Conservation (phyloP, 176 grass and related monocot genomes). For the Cocos nucifera region DNA sequence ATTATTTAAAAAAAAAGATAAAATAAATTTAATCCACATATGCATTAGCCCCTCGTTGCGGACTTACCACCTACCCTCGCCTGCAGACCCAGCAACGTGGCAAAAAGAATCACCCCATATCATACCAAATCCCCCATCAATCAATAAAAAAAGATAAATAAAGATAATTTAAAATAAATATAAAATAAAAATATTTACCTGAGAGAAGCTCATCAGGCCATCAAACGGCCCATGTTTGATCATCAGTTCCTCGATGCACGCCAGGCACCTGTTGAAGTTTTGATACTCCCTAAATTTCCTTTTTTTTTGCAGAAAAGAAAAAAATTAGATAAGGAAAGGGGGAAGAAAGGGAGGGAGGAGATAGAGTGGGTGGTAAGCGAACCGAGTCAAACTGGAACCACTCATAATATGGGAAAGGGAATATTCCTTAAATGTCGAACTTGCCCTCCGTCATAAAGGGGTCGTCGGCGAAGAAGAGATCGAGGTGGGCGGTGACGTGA, state of each 20-base stretch:
- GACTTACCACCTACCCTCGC: constrained; percentile 25
- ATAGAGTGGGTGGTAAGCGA: background rate
- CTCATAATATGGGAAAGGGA: constrained; percentile 73
- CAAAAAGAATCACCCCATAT: constrained; percentile 69
- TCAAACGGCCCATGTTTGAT: constrained; percentile 81
- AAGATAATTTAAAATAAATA: background rate
- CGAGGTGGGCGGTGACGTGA: constrained; percentile 62
- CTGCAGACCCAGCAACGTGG: constrained; percentile 57
- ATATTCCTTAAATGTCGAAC: constrained; percentile 75
- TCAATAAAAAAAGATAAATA: background rate
- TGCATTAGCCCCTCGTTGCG: too few species aligned
- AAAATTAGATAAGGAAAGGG: background rate
- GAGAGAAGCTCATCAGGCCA: constrained; percentile 86
- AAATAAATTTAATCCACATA: too few species aligned
- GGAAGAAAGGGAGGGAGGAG: background rate
- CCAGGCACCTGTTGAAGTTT: constrained; percentile 67
- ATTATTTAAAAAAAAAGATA: background rate
- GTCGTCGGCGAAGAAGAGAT: constrained; percentile 88
- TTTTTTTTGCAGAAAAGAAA: background rate
- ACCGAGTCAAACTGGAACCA: constrained; percentile 94
- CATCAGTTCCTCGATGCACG: constrained; percentile 80
- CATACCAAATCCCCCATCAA: background rate
- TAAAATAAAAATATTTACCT: constrained; percentile 25
- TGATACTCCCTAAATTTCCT: constrained; percentile 61
- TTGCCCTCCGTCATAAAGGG: constrained; percentile 75